Percentiles rank a stretch among this genome's conserved stretches.
phyloP scores from a whole-genome alignment of 371 early-diverging fungal genomes.

The Mucor indicus region DNA sequence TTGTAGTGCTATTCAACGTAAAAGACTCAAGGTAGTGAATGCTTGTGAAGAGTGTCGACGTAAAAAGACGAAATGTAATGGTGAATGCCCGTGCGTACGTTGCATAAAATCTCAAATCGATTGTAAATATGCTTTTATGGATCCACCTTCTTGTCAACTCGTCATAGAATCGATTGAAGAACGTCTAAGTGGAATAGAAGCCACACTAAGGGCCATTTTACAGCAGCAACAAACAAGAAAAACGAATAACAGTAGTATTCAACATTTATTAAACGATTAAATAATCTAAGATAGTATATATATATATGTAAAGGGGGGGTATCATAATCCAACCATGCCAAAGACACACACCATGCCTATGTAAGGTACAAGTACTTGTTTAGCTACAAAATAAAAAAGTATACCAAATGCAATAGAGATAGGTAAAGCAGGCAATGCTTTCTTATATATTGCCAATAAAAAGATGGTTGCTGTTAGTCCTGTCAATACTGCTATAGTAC shows the following conservation, averaged over 20 bases:
- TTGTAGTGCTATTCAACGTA: constrained; percentile 7
- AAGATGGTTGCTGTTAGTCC: constrained; percentile 86
- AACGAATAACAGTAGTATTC: constrained; percentile 5
- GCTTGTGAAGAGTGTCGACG: constrained; percentile 33
- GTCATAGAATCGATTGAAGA: constrained; percentile 28
- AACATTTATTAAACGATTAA: neutral
- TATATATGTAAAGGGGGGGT: neutral
- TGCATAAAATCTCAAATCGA: constrained; percentile 30
- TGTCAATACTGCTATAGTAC: constrained; percentile 77
- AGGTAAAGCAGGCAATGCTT: constrained; percentile 85
- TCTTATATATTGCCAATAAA: constrained; percentile 74
- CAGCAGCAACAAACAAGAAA: constrained; percentile 12
- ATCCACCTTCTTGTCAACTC: too few species aligned
- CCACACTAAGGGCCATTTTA: constrained; percentile 15
- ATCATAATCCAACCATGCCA: constrained; percentile 45
- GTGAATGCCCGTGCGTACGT: constrained; percentile 26
- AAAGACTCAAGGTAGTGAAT: constrained; percentile 31
- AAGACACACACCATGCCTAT: constrained; percentile 44
- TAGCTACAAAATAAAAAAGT: constrained; percentile 73
- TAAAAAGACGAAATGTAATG: constrained; percentile 36
- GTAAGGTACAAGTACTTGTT: constrained; percentile 62
- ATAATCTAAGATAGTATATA: neutral
- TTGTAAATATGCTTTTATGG: constrained; percentile 30
- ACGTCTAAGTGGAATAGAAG: constrained; percentile 19
- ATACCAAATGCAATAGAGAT: constrained; percentile 88